A percentile compares a stretch with the other conserved stretches of the same genome.
phyloP scores from a whole-genome alignment of 257 asterid genomes.

The Petrea volubilis region DNA sequence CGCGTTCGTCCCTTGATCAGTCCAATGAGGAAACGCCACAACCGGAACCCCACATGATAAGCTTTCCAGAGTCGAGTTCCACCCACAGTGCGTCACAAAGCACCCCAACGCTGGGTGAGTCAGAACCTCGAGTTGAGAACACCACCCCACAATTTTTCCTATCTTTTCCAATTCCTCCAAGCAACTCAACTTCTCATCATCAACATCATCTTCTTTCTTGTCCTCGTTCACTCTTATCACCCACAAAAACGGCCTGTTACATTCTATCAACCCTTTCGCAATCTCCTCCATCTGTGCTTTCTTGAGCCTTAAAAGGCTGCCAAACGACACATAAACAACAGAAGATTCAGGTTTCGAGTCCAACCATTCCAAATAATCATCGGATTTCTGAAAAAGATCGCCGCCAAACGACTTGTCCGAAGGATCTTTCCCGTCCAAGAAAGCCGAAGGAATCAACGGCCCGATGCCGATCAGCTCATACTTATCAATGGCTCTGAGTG shows the following conservation, averaged over 20 bases:
- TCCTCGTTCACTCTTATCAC: conserved; percentile 35
- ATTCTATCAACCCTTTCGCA: conserved; percentile 32
- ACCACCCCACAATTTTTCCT: conserved; percentile 59
- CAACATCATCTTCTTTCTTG: not conserved
- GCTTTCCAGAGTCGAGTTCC: conserved; percentile 69
- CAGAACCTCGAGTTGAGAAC: conserved; percentile 60
- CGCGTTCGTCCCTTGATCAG: conserved; percentile 58
- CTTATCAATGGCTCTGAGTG: conserved; percentile 28
- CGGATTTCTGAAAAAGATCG: conserved; percentile 42
- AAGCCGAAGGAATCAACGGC: conserved; percentile 54
- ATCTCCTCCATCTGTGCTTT: conserved; percentile 54
- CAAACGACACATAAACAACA: conserved; percentile 64
- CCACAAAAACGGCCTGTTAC: conserved; percentile 60
- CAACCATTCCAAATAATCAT: conserved; percentile 45
- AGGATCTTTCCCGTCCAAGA: conserved; percentile 27
- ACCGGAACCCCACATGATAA: conserved; percentile 38
- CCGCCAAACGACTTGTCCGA: conserved; percentile 31
- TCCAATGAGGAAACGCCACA: conserved; percentile 53
- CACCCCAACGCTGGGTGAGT: conserved; percentile 54
- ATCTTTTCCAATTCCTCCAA: conserved; percentile 29
- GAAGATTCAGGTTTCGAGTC: conserved; percentile 32
- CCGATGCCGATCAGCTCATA: conserved; percentile 47
- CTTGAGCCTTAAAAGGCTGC: conserved; percentile 38
- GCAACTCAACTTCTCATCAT: conserved; percentile 14
- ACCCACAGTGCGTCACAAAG: conserved; percentile 65